Evolutionary conservation across 2,329 filamentous ascomycete species (phyloP).

Genomic region (Neofusicoccum kwambonambiense): DNA sequence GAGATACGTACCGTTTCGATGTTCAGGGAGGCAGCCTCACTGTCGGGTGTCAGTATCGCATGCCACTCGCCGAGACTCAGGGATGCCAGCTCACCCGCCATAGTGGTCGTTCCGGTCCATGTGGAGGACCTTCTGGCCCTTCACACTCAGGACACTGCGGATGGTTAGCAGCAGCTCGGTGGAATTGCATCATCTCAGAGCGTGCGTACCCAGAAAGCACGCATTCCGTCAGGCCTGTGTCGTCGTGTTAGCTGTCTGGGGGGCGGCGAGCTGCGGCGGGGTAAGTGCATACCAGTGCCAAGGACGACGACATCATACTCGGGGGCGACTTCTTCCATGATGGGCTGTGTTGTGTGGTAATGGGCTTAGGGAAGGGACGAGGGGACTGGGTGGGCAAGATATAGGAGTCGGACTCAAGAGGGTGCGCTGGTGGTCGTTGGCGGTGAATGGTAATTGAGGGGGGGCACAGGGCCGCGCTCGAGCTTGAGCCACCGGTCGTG

Average conservation of each 20-base stretch:
- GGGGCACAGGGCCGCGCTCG: conserved; percentile 7
- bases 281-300: conserved; percentile 73
- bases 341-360: conserved; percentile 29
- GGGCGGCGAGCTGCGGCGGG: conserved; percentile 37
- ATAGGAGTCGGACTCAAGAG: conserved; percentile 17
- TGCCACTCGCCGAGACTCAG: not conserved
- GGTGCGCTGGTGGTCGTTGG: conserved; percentile 18
- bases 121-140: conserved; percentile 98
- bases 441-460: conserved; percentile 18
- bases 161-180: not conserved
- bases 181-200: not conserved
- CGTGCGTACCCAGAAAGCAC: conserved; percentile 83
- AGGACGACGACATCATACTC: conserved; percentile 99
- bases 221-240: conserved; percentile 89
- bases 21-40: conserved; percentile 94
- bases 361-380: conserved; percentile 8
- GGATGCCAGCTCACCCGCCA: conserved; percentile 69
- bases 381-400: conserved; percentile 7
- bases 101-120: conserved; percentile 99
- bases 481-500: conserved; percentile 17
- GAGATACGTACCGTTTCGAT: conserved; percentile 74
- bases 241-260: conserved; percentile 30
- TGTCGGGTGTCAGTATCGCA: conserved; percentile 39
- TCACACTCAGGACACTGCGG: conserved; percentile 85
- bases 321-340: conserved; percentile 96